Evolutionary conservation across 177 flowering plant genomes (phyloP).

Genomic region (Vitis hybrid): DNA sequence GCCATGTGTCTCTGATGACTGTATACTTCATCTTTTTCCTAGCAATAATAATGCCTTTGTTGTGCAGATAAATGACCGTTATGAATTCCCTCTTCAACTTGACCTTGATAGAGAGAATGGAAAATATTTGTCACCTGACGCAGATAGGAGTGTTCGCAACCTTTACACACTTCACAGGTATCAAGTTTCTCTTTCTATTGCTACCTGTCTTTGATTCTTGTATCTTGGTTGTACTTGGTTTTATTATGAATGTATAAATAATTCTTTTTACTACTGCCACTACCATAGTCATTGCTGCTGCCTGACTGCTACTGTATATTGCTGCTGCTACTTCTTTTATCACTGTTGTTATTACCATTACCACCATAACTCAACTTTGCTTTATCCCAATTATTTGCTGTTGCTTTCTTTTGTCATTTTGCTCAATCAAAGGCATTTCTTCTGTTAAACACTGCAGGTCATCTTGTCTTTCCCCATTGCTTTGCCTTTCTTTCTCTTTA

Average conservation of each 20-base stretch:
- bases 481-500: too few species aligned
- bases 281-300: too few species aligned
- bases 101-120: conserved; percentile 92
- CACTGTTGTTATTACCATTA: too few species aligned
- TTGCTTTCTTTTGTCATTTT: too few species aligned
- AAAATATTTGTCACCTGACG: conserved; percentile 91
- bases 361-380: too few species aligned
- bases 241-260: background rate
- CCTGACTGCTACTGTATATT: too few species aligned
- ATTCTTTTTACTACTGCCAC: background rate
- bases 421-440: too few species aligned
- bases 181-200: background rate
- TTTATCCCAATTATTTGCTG: too few species aligned
- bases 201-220: background rate
- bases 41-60: background rate
- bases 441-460: too few species aligned
- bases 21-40: background rate
- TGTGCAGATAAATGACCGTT: conserved; percentile 87
- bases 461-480: too few species aligned
- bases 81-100: conserved; percentile 91
- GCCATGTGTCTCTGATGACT: too few species aligned
- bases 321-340: too few species aligned
- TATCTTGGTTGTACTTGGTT: background rate
- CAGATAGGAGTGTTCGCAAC: conserved; percentile 90
- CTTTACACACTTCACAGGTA: conserved; percentile 97